phyloP scores from a whole-genome alignment of 163 green algal species.

The Scenedesmus sp. region DNA sequence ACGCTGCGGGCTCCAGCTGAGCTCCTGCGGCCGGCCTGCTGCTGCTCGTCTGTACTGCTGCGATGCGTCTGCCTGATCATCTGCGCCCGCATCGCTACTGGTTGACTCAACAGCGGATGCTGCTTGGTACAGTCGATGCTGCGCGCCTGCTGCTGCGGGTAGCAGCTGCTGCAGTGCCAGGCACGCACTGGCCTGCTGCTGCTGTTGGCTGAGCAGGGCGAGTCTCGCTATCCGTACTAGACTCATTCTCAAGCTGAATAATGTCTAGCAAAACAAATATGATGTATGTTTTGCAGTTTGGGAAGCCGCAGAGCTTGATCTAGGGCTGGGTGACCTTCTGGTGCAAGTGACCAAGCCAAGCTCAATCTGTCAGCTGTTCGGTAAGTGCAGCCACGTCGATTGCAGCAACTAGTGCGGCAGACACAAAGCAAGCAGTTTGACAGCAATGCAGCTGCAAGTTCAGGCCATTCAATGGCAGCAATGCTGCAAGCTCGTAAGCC shows the following conservation, averaged over 20 bases:
- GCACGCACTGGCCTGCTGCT: constrained; percentile 9
- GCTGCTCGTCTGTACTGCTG: constrained; percentile 23
- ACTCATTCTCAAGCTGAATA: background rate
- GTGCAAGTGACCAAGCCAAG: too few species aligned
- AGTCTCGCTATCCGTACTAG: background rate
- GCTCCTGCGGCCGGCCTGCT: background rate
- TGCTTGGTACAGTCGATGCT: constrained; percentile 10
- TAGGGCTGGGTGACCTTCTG: too few species aligned
- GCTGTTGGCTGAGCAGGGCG: background rate
- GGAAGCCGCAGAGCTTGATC: too few species aligned
- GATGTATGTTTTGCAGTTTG: background rate
- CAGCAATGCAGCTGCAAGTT: too few species aligned
- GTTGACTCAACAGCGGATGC: background rate
- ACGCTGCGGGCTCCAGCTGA: background rate
- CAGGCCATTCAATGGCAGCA: too few species aligned
- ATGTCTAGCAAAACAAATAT: background rate
- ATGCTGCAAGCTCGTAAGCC: too few species aligned
- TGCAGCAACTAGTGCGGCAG: too few species aligned
- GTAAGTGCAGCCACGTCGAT: too few species aligned
- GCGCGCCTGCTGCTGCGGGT: background rate
- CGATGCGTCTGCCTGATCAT: background rate
- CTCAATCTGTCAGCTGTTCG: too few species aligned
- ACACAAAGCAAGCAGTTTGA: too few species aligned
- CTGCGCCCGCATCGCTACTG: background rate
- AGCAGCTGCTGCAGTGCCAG: background rate